These are phyloP conservation scores for Dioscorea alata DNA, from an alignment of 106 monocot species.

Conservation along the genomic window DNA sequence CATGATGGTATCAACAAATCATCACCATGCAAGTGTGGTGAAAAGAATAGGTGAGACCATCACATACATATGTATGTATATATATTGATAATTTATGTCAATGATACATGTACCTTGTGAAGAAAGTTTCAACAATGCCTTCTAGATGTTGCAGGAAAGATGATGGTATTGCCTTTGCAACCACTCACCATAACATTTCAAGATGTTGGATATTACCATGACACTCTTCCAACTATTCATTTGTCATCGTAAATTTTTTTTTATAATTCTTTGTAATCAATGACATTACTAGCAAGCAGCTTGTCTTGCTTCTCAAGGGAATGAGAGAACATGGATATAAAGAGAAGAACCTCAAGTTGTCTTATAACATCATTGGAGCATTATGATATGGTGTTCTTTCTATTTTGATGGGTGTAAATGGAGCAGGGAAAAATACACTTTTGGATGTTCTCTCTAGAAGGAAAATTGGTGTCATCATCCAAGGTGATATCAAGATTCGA, in stretches of 20 bases:
- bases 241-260: not conserved
- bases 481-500: constrained; percentile 72
- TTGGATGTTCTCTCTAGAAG: constrained; percentile 81
- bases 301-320: constrained; percentile 31
- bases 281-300: not conserved
- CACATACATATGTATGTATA: too few species aligned
- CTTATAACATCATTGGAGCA: constrained; percentile 61
- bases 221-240: constrained; percentile 43
- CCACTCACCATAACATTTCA: constrained; percentile 60
- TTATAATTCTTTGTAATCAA: not conserved
- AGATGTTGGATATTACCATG: constrained; percentile 61
- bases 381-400: constrained; percentile 63
- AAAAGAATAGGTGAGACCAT: too few species aligned
- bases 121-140: too few species aligned
- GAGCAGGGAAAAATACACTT: constrained; percentile 78
- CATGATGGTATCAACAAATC: too few species aligned
- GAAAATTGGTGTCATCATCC: constrained; percentile 63
- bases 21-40: too few species aligned
- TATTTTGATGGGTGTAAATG: constrained; percentile 69
- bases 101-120: too few species aligned
- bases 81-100: too few species aligned
- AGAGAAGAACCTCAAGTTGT: constrained; percentile 48
- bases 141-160: constrained; percentile 30
- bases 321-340: constrained; percentile 56
- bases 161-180: constrained; percentile 52